These are phyloP conservation scores for Colletotrichum truncatum DNA, from an alignment of 2,329 filamentous ascomycete genomes.

Conservation along the genomic window DNA sequence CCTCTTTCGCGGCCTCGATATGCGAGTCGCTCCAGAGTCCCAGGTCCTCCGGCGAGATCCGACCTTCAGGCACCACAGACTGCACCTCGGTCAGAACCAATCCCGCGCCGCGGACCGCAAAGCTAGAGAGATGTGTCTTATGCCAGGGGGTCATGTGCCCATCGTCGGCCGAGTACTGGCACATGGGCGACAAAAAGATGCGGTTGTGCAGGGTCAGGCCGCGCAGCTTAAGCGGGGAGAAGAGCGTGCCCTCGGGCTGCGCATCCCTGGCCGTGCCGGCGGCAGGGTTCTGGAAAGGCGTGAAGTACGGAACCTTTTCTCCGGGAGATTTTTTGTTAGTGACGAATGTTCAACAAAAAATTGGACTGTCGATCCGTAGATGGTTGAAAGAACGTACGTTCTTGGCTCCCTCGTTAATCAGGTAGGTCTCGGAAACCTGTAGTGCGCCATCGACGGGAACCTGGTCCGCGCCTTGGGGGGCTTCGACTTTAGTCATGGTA, in stretches of 20 bases:
- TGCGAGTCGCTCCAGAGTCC: conserved; percentile 80
- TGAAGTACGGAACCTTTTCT: conserved; percentile 52
- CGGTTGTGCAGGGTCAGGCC: conserved; percentile 55
- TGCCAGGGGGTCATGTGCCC: conserved; percentile 55
- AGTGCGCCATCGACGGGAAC: background rate
- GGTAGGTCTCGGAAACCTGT: background rate
- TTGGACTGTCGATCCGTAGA: background rate
- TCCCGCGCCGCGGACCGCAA: conserved; percentile 57
- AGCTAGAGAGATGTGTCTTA: conserved; percentile 48
- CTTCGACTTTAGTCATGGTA: conserved; percentile 8
- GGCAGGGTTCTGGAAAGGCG: conserved; percentile 55
- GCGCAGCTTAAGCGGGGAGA: conserved; percentile 54
- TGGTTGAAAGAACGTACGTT: conserved; percentile 34
- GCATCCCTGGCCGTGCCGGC: conserved; percentile 57
- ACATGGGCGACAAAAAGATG: conserved; percentile 57
- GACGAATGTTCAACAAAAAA: background rate
- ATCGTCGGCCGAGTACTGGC: conserved; percentile 53
- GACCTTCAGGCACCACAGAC: conserved; percentile 71
- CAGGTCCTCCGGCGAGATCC: conserved; percentile 75
- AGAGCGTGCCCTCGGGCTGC: conserved; percentile 52
- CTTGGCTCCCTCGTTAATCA: conserved; percentile 39
- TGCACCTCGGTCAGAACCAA: conserved; percentile 76
- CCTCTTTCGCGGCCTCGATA: conserved; percentile 64
- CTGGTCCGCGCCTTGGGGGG: conserved; percentile 12
- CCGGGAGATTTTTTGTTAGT: background rate